phyloP scores from a whole-genome alignment of 2,329 filamentous ascomycete species.

The Fusarium sp. region DNA sequence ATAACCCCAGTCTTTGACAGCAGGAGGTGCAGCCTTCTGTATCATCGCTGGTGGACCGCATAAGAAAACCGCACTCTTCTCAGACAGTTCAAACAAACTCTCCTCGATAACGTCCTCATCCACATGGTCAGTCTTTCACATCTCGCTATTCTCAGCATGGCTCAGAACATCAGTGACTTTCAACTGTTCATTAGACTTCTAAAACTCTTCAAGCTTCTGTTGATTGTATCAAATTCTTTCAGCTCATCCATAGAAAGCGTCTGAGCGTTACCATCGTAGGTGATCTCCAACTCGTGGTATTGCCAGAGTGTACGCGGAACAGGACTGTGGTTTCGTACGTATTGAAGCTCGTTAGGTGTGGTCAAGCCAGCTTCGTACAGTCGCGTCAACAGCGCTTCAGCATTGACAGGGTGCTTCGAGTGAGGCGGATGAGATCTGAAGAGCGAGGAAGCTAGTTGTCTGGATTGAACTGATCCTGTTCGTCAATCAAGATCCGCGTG shows the following conservation, averaged over 20 bases:
- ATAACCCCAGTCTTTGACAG: neutral
- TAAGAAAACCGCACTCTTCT: neutral
- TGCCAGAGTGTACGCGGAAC: neutral
- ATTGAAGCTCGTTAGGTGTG: neutral
- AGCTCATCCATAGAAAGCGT: neutral
- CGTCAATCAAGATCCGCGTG: neutral
- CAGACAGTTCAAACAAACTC: neutral
- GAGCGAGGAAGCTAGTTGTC: neutral
- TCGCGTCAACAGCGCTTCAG: neutral
- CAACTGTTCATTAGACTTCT: constrained; percentile 43
- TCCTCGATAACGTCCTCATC: neutral
- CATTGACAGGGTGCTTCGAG: neutral
- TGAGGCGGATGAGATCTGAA: neutral
- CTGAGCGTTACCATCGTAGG: neutral
- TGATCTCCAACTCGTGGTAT: neutral
- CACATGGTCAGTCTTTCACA: neutral
- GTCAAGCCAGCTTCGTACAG: neutral
- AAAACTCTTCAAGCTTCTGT: constrained; percentile 53
- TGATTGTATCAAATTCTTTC: neutral
- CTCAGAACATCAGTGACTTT: neutral
- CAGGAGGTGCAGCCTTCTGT: neutral
- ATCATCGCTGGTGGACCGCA: neutral
- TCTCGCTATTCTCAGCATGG: neutral
- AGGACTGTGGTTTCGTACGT: neutral
- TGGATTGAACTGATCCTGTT: neutral